Conservation (phyloP, 768 basidiomycete genomes). For the Lanmaoa rubissima region DNA sequence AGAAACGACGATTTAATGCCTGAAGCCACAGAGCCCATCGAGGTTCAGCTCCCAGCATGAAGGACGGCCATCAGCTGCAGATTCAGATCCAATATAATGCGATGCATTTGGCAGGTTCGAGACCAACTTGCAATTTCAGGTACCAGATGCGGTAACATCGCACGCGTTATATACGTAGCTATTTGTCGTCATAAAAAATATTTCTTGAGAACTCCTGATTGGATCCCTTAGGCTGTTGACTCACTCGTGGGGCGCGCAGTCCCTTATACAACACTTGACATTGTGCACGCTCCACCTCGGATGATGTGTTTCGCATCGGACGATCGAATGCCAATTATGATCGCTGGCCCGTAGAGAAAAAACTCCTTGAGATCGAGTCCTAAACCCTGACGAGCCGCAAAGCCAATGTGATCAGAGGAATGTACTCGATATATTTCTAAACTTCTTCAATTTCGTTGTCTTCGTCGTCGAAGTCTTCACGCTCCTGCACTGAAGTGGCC, state of each 20-base stretch:
- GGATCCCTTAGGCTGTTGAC: conserved; percentile 18
- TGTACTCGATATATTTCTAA: conserved; percentile 35
- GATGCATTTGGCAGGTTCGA: conserved; percentile 1
- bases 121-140: conserved; percentile 7
- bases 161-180: conserved; percentile 18
- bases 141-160: conserved; percentile 13
- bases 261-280: neutral
- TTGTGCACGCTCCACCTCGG: neutral
- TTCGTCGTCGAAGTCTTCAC: conserved; percentile 51
- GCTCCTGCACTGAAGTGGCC: conserved; percentile 17
- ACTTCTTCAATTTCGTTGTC: conserved; percentile 78
- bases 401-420: conserved; percentile 8
- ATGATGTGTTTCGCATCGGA: neutral
- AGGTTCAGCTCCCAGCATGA: neutral
- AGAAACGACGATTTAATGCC: conserved; percentile 2
- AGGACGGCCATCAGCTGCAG: neutral
- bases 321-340: neutral
- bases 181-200: conserved; percentile 19
- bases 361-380: neutral
- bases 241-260: conserved; percentile 18
- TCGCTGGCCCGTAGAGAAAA: neutral
- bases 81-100: conserved; percentile 4
- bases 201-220: conserved; percentile 21
- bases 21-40: neutral
- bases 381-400: neutral